These are phyloP conservation scores for Podospora fimiseda DNA, from an alignment of 495 filamentous ascomycete species.

Conservation along the genomic window DNA sequence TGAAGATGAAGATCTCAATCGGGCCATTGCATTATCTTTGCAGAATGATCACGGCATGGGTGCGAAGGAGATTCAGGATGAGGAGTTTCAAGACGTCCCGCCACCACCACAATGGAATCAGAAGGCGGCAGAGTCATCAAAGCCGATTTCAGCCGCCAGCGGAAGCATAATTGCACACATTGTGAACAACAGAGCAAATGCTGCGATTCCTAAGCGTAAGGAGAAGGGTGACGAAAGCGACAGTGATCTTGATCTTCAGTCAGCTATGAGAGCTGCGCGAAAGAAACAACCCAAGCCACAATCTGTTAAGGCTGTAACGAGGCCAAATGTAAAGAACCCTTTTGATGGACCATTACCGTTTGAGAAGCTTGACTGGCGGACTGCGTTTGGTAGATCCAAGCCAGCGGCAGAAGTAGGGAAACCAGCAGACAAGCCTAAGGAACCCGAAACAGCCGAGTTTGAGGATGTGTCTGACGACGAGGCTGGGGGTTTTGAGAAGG, in stretches of 20 bases:
- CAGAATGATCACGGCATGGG: conserved; percentile 36
- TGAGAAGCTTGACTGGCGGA: conserved; percentile 69
- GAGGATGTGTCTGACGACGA: conserved; percentile 43
- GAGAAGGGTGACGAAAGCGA: conserved; percentile 47
- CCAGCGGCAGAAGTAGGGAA: conserved; percentile 30
- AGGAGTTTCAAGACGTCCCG: conserved; percentile 44
- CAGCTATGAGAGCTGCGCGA: conserved; percentile 47
- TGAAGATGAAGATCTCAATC: conserved; percentile 73
- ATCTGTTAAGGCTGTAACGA: conserved; percentile 15
- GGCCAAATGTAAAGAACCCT: conserved; percentile 36
- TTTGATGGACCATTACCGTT: conserved; percentile 86
- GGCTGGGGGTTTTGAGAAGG: conserved; percentile 58
- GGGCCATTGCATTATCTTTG: conserved; percentile 80
- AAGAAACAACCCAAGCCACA: conserved; percentile 32
- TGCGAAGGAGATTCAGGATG: conserved; percentile 39
- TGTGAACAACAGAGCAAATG: conserved; percentile 55
- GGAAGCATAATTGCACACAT: conserved; percentile 56
- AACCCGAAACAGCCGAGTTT: conserved; percentile 9
- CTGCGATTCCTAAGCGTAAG: conserved; percentile 43
- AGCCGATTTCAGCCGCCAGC: conserved; percentile 44
- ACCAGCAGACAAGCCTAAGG: conserved; percentile 17
- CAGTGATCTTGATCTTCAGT: conserved; percentile 57
- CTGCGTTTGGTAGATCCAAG: conserved; percentile 51
- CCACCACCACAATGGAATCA: conserved; percentile 50
- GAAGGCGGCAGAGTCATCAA: conserved; percentile 45